Evolutionary conservation across 2,329 filamentous ascomycete genomes (phyloP), one percentile per base, ranked within the genome.

Genomic region (Phyllosticta citribraziliensis): DNA sequence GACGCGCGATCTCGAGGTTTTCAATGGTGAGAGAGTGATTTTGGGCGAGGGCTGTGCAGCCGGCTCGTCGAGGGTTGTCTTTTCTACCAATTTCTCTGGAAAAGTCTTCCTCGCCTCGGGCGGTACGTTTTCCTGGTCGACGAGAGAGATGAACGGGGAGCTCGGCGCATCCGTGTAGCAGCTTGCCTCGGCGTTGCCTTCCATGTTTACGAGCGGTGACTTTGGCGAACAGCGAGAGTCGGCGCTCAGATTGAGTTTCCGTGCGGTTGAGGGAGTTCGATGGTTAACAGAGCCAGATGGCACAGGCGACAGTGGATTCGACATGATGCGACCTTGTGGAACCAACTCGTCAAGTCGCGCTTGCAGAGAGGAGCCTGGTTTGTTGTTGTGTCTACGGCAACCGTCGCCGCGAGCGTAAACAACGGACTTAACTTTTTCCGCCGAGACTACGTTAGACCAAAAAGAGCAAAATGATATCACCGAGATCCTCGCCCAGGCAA

Each of bases 71-170:
- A 57, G 50, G 8, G 55, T 24, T 14, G 51, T 57, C 12, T 56
- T 25, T 22, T 62, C 60, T 4, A 35, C 55, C 57, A 60, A 40
- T 51, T 57, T 40, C 12, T 59, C 20, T 10, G 10, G 22, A 30
- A 58, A 57, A 19, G 61, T 33, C 60, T 71, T 60, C n/a, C 40
- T 17, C 22, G 47, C 27, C 10, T 19, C 24, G 2, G 58, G 62
- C 17, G 59, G 68, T 59, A 73, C 64, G 50, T 74, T 75, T 59
- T 75, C 73, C 58, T 74, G 72, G 19, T 75, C 74, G 57, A 79
- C 67, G 59, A 79, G 73, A 52, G 74, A 70, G n/a, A 78, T 67
- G 66, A 80, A 81, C 14, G 79, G 79, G 47, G 78, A 80, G 60
- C 77, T 79, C 5, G 75, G 75, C 24, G 72, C 73, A 19, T 77